Base-by-base conservation (phyloP, 495 filamentous ascomycete species). In the Chaetomidium leptoderma region DNA sequence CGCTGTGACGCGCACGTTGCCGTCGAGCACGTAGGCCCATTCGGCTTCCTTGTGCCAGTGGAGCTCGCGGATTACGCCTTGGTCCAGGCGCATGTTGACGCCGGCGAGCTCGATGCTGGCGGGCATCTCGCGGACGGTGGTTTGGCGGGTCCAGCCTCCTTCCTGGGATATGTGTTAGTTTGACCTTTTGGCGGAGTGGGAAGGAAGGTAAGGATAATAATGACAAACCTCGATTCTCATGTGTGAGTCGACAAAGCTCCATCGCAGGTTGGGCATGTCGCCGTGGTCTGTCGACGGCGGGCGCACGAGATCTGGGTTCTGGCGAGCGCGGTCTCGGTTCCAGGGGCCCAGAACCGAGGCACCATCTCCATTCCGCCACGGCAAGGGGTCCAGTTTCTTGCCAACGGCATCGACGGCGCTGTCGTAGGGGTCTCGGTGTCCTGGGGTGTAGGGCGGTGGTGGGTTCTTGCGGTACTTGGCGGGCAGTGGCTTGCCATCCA, bases 1-100 rank as follows among this genome's bases (percentile, higher is more conserved):
- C 5, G 81, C 86, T 4, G 84, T 86, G 24, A 86, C 76, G 17
- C 81, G 79, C 39, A 84, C 81, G 49, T 71, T 64, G 48, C 83
- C 83, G 44, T 81, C 76, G 3, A 86, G 78, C 1, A 88, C 81
- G 54, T 82, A 87, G 4, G 80, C 85, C 84, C 84, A 87, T 60
- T 88, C 85, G 30, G 84, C 85, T 63, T 86, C 82, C 43, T 81
- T 84, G 70, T 89, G 86, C 86, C 86, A 89, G 63, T 89, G 86
- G 16, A 89, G 69, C 63, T 89, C 86, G 8, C 86, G 83, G 62
- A 86, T 87, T n/a, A 82, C 86, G 35, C 83, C 84, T 48, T 78
- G 63, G 37, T 83, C 83, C 0, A 87, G 78, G 16, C 85, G 81
- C 84, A 86, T 86, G 62, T 87, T 86, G 51, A 86, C 84, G 45